phyloP scores from a whole-genome alignment of 2,329 filamentous ascomycete genomes.

The Cucurbitaria berberidis region DNA sequence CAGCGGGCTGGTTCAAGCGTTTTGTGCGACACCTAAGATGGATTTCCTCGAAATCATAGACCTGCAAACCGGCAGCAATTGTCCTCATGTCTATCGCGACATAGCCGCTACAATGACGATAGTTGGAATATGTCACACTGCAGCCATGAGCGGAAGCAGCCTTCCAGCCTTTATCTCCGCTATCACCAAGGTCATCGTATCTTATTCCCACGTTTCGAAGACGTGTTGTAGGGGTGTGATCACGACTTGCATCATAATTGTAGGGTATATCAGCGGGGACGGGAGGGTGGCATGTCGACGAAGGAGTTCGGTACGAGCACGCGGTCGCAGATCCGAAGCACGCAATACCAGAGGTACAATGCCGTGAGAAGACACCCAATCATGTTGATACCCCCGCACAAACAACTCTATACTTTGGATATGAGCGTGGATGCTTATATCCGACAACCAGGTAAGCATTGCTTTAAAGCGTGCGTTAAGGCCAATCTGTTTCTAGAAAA shows the following conservation, averaged over 20 bases:
- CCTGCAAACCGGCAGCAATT: neutral
- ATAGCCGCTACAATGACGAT: constrained; percentile 20
- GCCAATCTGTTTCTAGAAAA: neutral
- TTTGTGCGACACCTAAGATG: neutral
- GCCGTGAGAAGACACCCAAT: constrained; percentile 17
- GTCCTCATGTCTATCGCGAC: constrained; percentile 11
- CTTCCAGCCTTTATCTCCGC: constrained; percentile 1
- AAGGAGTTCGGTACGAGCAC: constrained; percentile 4
- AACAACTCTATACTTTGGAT: neutral
- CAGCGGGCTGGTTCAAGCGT: neutral
- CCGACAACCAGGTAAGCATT: neutral
- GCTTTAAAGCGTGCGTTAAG: neutral
- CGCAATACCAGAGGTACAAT: constrained; percentile 20
- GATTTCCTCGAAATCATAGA: neutral
- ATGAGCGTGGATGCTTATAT: neutral
- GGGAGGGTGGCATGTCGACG: neutral
- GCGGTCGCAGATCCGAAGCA: constrained; percentile 19
- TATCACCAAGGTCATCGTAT: constrained; percentile 4
- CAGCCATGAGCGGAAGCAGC: constrained; percentile 8
- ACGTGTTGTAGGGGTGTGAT: constrained; percentile 8
- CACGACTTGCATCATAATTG: constrained; percentile 5
- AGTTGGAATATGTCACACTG: neutral
- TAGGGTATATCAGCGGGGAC: neutral
- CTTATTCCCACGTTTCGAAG: neutral
- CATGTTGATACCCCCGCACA: constrained; percentile 11